Percentiles rank a stretch among this genome's conserved stretches.
phyloP scores from a whole-genome alignment of 2,329 filamentous ascomycete genomes.

The Ceratocystis albifundus region DNA sequence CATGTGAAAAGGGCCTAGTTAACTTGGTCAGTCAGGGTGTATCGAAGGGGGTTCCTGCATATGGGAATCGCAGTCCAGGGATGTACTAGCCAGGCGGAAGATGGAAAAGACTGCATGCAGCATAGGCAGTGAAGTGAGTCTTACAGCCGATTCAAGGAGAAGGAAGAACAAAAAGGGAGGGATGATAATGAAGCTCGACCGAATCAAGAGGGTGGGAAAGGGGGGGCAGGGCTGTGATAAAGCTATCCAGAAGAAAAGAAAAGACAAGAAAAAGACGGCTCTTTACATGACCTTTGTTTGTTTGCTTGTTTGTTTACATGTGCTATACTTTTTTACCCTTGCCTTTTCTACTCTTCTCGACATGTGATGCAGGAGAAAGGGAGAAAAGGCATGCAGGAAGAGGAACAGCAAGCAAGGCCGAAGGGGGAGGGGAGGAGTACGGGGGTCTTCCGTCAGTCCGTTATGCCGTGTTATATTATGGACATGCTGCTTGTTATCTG shows the following conservation, averaged over 20 bases:
- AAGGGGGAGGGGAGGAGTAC: neutral
- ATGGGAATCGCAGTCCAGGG: no score
- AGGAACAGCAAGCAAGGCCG: neutral
- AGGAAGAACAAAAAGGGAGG: no score
- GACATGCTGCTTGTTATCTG: no score
- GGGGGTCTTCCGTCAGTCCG: neutral
- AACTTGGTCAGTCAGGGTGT: neutral
- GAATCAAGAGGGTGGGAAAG: neutral
- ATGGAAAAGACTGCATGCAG: neutral
- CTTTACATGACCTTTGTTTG: neutral
- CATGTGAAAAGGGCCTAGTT: slow-evolving; percentile 5
- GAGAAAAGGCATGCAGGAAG: neutral
- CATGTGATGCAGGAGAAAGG: neutral
- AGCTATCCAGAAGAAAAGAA: neutral
- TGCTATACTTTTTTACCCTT: neutral
- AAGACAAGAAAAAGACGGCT: neutral
- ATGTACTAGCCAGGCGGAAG: neutral
- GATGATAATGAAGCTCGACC: neutral
- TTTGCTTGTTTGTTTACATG: neutral
- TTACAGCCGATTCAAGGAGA: no score
- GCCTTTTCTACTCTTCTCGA: neutral
- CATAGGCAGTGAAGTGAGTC: no score
- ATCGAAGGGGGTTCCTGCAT: no score
- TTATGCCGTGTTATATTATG: no score
- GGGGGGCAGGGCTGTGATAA: neutral